These are phyloP conservation scores for Marasmius oreades DNA, from an alignment of 1,284 basidiomycete species.

Conservation along the genomic window DNA sequence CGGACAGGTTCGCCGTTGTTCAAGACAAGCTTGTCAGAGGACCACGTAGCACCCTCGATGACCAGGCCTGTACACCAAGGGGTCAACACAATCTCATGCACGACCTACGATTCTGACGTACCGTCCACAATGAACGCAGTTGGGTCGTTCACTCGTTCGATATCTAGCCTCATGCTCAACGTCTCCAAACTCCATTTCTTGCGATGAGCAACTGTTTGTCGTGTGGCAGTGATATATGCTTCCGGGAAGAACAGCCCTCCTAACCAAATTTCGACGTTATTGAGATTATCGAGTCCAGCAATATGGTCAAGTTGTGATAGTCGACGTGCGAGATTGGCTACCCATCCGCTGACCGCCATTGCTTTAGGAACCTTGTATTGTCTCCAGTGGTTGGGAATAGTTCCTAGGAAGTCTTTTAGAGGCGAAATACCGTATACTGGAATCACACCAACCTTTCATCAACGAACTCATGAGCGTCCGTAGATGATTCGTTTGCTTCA, in stretches of 20 bases:
- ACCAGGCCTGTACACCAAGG: slow-evolving; percentile 58
- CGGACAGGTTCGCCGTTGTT: slow-evolving; percentile 81
- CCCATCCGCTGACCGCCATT: slow-evolving; percentile 82
- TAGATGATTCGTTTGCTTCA: slow-evolving; percentile 94
- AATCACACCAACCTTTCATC: slow-evolving; percentile 67
- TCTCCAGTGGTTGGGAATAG: slow-evolving; percentile 85
- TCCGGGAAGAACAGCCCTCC: slow-evolving; percentile 95
- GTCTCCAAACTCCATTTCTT: slow-evolving; percentile 92
- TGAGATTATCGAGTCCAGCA: slow-evolving; percentile 61
- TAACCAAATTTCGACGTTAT: slow-evolving; percentile 81
- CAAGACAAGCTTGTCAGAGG: slow-evolving; percentile 60
- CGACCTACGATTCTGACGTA: slow-evolving; percentile 32
- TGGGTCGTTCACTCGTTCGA: slow-evolving; percentile 73
- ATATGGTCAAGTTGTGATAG: slow-evolving; percentile 81
- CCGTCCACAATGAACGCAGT: slow-evolving; percentile 84
- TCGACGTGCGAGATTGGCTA: slow-evolving; percentile 77
- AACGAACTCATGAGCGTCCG: slow-evolving; percentile 83
- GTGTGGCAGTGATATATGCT: slow-evolving; percentile 90
- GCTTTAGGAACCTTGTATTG: slow-evolving; percentile 83
- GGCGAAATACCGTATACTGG: neutral
- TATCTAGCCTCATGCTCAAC: slow-evolving; percentile 73
- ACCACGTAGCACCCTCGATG: slow-evolving; percentile 83
- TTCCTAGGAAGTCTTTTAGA: slow-evolving; percentile 45
- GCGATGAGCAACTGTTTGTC: slow-evolving; percentile 88
- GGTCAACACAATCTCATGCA: neutral